Percentiles rank a stretch among this genome's conserved stretches.
Conservation (phyloP, 768 basidiomycete species). For the Mycena venus region DNA sequence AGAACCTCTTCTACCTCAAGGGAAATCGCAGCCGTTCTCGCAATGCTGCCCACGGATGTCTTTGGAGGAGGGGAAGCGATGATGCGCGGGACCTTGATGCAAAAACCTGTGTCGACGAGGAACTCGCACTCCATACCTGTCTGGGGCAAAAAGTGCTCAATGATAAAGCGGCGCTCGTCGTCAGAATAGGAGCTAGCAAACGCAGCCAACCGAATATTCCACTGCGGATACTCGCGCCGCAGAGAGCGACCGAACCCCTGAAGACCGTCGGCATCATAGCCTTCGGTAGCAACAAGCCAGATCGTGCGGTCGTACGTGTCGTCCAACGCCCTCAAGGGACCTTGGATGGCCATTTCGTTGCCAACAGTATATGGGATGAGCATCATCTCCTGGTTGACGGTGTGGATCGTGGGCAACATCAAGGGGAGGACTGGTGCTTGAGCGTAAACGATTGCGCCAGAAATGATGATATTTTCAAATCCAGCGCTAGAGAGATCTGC, state of each 20-base stretch:
- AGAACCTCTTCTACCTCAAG: not conserved
- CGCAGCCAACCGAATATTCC: not conserved
- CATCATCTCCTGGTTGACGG: not conserved
- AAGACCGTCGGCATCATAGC: not conserved
- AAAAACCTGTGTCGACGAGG: not conserved
- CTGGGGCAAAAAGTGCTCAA: not conserved
- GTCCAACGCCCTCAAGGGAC: not conserved
- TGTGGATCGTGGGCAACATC: not conserved
- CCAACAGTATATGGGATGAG: not conserved
- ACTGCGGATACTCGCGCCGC: not conserved
- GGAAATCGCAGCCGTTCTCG: not conserved
- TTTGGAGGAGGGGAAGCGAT: not conserved
- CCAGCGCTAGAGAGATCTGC: not conserved
- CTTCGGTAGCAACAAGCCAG: not conserved
- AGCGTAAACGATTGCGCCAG: not conserved
- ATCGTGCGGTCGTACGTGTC: not conserved
- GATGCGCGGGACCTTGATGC: not conserved
- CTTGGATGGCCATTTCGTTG: not conserved
- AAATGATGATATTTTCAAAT: not conserved
- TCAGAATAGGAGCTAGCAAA: not conserved
- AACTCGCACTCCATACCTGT: conserved; percentile 1
- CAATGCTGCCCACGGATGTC: not conserved
- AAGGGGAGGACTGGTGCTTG: not conserved
- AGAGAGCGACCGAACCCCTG: not conserved
- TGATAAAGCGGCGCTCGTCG: not conserved